Evolutionary conservation across 768 basidiomycete species (phyloP).

Genomic region (Ramaria rubella): DNA sequence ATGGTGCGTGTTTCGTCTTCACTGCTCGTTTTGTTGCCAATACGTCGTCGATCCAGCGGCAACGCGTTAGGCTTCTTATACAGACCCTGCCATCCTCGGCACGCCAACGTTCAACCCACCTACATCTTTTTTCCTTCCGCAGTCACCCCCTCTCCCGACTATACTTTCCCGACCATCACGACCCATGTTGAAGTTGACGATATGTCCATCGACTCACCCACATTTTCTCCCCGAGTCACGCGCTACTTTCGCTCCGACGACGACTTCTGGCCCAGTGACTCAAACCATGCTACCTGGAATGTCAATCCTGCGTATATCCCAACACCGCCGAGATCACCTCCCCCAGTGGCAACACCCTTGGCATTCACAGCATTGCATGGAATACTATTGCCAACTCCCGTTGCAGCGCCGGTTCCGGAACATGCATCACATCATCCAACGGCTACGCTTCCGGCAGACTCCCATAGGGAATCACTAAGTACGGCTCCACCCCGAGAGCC

Average conservation of each 20-base stretch:
- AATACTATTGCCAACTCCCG: neutral
- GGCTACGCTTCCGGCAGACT: neutral
- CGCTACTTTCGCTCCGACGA: conserved; percentile 1
- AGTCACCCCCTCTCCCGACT: conserved; percentile 33
- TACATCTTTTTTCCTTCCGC: conserved; percentile 45
- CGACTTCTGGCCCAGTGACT: neutral
- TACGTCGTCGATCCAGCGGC: neutral
- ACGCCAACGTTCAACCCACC: conserved; percentile 21
- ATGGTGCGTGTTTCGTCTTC: conserved; percentile 31
- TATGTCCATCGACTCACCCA: conserved; percentile 1
- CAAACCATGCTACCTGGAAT: neutral
- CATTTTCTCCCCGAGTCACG: neutral
- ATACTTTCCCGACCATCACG: conserved; percentile 23
- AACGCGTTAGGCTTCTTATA: conserved; percentile 15
- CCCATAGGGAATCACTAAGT: neutral
- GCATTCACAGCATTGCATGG: neutral
- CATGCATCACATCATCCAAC: neutral
- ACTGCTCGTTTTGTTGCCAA: conserved; percentile 16
- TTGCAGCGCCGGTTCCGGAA: neutral
- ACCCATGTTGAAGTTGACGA: neutral
- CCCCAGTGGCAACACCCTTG: neutral
- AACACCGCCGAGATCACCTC: neutral
- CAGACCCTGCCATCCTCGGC: conserved; percentile 22
- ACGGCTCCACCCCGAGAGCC: neutral
- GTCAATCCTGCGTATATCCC: neutral